Conservation (phyloP, 164 flowering plant genomes). For the Houttuynia cordata region DNA sequence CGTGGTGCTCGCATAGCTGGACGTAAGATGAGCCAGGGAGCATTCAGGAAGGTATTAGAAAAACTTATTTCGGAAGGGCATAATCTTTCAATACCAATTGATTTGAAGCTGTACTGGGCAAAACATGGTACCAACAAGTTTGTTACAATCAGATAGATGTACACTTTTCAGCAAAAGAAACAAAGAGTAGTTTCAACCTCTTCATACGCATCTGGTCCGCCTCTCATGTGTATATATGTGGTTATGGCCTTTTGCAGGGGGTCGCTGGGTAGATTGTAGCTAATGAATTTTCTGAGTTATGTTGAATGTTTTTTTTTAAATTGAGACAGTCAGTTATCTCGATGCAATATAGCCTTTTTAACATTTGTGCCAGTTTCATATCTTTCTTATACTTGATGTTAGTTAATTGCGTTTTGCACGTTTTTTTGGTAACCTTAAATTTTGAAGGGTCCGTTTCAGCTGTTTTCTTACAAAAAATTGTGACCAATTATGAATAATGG, state of each 20-base stretch:
- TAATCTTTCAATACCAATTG: constrained; percentile 63
- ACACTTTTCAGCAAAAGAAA: constrained; percentile 11
- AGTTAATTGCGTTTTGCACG: neutral
- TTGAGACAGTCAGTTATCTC: constrained; percentile 18
- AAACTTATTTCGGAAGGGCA: constrained; percentile 69
- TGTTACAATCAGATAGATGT: constrained; percentile 71
- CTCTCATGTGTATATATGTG: constrained; percentile 37
- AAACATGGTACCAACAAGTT: constrained; percentile 94
- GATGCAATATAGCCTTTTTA: constrained; percentile 5
- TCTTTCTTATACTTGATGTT: neutral
- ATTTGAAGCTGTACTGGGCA: constrained; percentile 83
- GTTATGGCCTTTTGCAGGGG: constrained; percentile 28
- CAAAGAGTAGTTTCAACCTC: constrained; percentile 8
- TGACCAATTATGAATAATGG: neutral
- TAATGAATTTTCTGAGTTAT: constrained; percentile 21
- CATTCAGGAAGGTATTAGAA: constrained; percentile 88
- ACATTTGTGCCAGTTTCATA: neutral
- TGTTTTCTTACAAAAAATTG: no score
- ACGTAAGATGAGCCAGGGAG: constrained; percentile 89
- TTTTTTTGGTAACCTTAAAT: neutral
- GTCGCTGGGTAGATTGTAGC: constrained; percentile 17
- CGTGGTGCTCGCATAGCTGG: constrained; percentile 93
- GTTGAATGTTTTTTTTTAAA: constrained; percentile 21
- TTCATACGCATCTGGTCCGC: constrained; percentile 28
- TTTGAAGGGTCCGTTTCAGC: neutral